phyloP scores from a whole-genome alignment of 306 rosid genomes.

The Rosa rugosa region DNA sequence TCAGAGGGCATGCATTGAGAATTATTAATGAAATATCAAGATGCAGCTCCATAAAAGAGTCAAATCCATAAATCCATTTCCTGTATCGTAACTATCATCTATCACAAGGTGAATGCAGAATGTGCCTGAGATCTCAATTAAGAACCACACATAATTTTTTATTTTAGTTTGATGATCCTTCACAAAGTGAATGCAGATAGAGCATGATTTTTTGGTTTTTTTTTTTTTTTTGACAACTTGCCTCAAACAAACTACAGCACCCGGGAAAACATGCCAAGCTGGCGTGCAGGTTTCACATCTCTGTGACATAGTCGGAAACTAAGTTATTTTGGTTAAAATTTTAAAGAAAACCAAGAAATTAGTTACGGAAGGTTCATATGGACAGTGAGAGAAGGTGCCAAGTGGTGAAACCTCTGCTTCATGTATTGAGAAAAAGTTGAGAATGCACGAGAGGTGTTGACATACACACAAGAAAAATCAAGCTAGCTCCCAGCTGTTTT shows the following conservation, averaged over 20 bases:
- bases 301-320: too few species aligned
- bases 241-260: too few species aligned
- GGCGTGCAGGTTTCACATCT: too few species aligned
- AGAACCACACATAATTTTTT: background rate
- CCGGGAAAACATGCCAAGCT: too few species aligned
- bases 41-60: background rate
- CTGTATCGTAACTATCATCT: background rate
- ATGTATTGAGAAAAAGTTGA: conserved; percentile 40
- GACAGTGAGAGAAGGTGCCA: conserved; percentile 32
- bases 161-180: too few species aligned
- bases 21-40: conserved; percentile 4
- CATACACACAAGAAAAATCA: conserved; percentile 14
- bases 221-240: too few species aligned
- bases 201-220: too few species aligned
- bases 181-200: background rate
- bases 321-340: background rate
- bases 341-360: background rate
- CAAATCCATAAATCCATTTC: background rate
- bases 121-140: too few species aligned
- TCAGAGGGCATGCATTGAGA: background rate
- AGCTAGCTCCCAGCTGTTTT: conserved; percentile 34
- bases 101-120: background rate
- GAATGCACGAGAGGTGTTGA: conserved; percentile 61
- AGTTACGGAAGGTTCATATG: background rate
- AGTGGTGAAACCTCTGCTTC: conserved; percentile 49